These are phyloP conservation scores for Periconia digitata DNA, from an alignment of 2,329 filamentous ascomycete species.

Conservation along the genomic window DNA sequence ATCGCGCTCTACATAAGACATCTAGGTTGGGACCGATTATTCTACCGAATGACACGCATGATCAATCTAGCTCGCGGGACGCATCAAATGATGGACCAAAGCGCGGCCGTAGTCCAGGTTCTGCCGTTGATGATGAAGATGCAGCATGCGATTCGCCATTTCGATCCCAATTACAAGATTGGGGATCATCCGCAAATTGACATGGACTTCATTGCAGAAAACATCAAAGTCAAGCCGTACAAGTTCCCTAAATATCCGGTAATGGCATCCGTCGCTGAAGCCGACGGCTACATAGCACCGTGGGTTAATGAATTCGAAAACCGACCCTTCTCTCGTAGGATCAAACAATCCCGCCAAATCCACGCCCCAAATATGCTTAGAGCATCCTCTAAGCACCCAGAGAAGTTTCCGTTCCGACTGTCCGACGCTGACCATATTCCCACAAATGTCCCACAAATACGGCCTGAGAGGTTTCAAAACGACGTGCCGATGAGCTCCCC, in stretches of 20 bases:
- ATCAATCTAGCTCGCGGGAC: constrained; percentile 14
- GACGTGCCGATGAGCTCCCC: too few relatives aligned
- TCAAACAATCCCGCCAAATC: not conserved
- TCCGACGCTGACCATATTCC: not conserved
- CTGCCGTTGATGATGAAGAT: constrained; percentile 16
- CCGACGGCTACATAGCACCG: constrained; percentile 6
- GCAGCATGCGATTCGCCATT: constrained; percentile 11
- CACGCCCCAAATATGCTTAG: too few relatives aligned
- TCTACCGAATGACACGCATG: constrained; percentile 11
- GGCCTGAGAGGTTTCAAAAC: too few relatives aligned
- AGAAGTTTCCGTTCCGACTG: not conserved
- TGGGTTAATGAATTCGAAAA: constrained; percentile 8
- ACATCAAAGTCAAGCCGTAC: not conserved
- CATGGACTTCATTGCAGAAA: not conserved
- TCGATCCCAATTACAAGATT: constrained; percentile 7
- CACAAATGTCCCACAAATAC: not conserved
- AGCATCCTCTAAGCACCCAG: too few relatives aligned
- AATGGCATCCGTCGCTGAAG: constrained; percentile 6
- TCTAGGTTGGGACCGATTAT: constrained; percentile 12
- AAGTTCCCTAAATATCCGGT: not conserved
- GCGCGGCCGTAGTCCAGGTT: constrained; percentile 5
- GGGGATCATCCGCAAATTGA: not conserved
- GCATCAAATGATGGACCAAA: not conserved
- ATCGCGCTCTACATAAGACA: constrained; percentile 12
- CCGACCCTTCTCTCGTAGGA: constrained; percentile 3